These are phyloP conservation scores for Cenchrus americanus DNA, from an alignment of 176 grass and related monocot species.

Conservation along the genomic window DNA sequence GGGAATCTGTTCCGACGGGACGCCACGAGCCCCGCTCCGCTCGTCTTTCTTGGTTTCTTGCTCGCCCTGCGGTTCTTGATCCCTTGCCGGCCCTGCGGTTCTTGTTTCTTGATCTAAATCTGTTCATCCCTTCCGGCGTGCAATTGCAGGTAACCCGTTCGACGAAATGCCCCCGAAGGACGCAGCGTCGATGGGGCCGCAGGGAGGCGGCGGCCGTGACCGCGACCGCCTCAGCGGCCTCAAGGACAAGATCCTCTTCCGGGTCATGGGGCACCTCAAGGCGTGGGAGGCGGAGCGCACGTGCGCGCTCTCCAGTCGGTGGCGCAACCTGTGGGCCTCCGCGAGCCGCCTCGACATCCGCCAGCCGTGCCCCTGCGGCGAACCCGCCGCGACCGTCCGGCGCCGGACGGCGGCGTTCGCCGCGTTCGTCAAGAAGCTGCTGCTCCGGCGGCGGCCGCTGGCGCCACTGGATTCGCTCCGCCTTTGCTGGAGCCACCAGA, in stretches of 20 bases:
- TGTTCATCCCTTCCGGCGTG: not conserved
- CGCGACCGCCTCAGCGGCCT: slow-evolving; percentile 6
- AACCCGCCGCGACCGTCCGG: too few species aligned
- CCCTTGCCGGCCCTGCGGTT: not conserved
- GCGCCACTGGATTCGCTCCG: slow-evolving; percentile 11
- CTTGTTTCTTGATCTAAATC: not conserved
- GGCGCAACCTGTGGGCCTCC: slow-evolving; percentile 25
- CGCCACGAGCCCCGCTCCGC: not conserved
- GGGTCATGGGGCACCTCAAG: slow-evolving; percentile 19
- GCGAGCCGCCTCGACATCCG: slow-evolving; percentile 33
- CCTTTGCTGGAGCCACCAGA: slow-evolving; percentile 36
- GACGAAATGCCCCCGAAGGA: slow-evolving; percentile 27
- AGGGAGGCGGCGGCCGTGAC: not conserved
- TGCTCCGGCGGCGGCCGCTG: not conserved
- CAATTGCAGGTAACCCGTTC: slow-evolving; percentile 29
- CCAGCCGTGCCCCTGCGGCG: slow-evolving; percentile 1
- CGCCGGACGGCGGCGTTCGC: not conserved
- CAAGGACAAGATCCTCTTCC: not conserved
- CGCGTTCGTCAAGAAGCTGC: slow-evolving; percentile 23
- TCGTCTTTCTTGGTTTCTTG: slow-evolving; percentile 8
- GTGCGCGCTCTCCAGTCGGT: not conserved
- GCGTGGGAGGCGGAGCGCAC: slow-evolving; percentile 45
- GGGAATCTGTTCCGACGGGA: not conserved
- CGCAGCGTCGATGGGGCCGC: not conserved
- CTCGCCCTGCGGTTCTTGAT: not conserved